Percentiles rank a stretch among this genome's conserved stretches.
phyloP scores from a whole-genome alignment of 2,329 filamentous ascomycete species.

The Hymenoscyphus repandus region DNA sequence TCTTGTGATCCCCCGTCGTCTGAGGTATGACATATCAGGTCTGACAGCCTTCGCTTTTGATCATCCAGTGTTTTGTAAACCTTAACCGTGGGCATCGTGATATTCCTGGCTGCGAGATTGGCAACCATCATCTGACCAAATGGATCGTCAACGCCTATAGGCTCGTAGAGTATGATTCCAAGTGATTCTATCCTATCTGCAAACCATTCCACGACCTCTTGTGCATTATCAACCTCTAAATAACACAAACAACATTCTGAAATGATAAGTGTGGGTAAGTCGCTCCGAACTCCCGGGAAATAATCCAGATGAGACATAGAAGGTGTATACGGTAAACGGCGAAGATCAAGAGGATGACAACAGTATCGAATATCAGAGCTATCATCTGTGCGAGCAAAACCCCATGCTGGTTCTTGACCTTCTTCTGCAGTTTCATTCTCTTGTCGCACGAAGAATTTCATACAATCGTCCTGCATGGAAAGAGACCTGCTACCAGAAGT shows the following conservation, averaged over 20 bases:
- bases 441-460: slow-evolving; percentile 38
- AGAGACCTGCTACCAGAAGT: slow-evolving; percentile 16
- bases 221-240: slow-evolving; percentile 60
- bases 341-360: slow-evolving; percentile 40
- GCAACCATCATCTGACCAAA: slow-evolving; percentile 91
- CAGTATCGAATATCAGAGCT: slow-evolving; percentile 36
- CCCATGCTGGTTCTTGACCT: slow-evolving; percentile 27
- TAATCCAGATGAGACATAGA: slow-evolving; percentile 10
- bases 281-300: slow-evolving; percentile 43
- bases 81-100: slow-evolving; percentile 77
- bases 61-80: slow-evolving; percentile 62
- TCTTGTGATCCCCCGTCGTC: slow-evolving; percentile 39
- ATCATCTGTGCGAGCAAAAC: slow-evolving; percentile 14
- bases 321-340: slow-evolving; percentile 21
- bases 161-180: slow-evolving; percentile 78
- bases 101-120: slow-evolving; percentile 77
- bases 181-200: slow-evolving; percentile 42
- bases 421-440: neutral
- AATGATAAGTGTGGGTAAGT: slow-evolving; percentile 75
- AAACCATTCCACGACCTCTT: slow-evolving; percentile 61
- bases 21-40: slow-evolving; percentile 56
- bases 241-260: slow-evolving; percentile 98
- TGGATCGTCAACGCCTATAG: slow-evolving; percentile 73
- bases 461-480: slow-evolving; percentile 2
- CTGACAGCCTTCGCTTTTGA: slow-evolving; percentile 61